A percentile compares a stretch with the other conserved stretches of the same genome.
phyloP scores from a whole-genome alignment of 2,329 filamentous ascomycete genomes.

The Ascocoryne sarcoides region DNA sequence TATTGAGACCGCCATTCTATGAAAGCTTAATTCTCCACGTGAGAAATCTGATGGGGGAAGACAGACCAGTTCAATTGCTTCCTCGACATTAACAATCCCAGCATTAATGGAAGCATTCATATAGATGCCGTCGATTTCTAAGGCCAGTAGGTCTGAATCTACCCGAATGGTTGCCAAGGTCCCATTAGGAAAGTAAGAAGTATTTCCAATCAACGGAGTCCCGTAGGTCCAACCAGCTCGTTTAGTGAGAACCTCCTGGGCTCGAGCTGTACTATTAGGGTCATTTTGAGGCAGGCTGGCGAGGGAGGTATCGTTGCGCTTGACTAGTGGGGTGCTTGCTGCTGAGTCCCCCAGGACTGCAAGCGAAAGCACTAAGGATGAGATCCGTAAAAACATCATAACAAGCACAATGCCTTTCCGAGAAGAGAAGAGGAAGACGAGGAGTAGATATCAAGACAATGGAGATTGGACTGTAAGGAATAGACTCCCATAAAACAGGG shows the following conservation, averaged over 20 bases:
- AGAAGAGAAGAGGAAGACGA: too few relatives aligned
- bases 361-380: too few relatives aligned
- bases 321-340: too few relatives aligned
- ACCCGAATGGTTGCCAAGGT: not conserved
- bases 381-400: too few relatives aligned
- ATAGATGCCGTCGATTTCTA: not conserved
- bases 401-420: too few relatives aligned
- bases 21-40: not conserved
- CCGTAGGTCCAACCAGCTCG: not conserved
- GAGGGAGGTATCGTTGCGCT: too few relatives aligned
- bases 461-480: too few relatives aligned
- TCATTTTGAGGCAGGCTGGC: not conserved
- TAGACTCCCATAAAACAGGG: too few relatives aligned
- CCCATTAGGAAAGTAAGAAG: not conserved
- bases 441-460: too few relatives aligned
- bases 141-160: not conserved
- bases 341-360: too few relatives aligned
- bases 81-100: not conserved
- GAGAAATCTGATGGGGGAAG: not conserved
- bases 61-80: slow-evolving; percentile 5
- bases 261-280: not conserved
- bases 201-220: not conserved
- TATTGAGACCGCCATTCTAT: slow-evolving; percentile 11
- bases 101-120: not conserved
- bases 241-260: not conserved